Base-by-base conservation (phyloP, 306 rosid species). In the Begonia loranthoides region DNA sequence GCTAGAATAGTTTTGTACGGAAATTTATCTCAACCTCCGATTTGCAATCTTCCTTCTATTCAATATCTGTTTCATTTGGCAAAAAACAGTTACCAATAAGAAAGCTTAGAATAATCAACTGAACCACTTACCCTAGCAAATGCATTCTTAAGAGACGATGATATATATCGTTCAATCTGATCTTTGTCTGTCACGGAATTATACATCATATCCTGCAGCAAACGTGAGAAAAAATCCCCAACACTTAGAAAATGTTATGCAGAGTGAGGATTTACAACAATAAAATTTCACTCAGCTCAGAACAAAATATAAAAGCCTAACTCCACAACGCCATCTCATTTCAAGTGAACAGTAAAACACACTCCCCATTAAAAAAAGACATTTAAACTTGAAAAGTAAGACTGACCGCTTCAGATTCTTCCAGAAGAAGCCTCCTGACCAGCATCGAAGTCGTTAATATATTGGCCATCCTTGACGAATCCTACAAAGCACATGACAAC, bases 351-450 rank as follows among this genome's bases (percentile, higher is more conserved):
- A 28, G 9, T 3, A 28, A 28, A 28, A 28, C 36, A 28, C 36
- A 28, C 0, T 28, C 36, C 36, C 9, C 0, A 8, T 28, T 28
- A 28, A 28, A 5, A 28, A 28, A 28, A 28, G 7, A 28, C 36
- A 3, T 28, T 28, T 28, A 28, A 28, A 28, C 36, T 28, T 28
- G 36, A 28, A 28, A 34, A 49, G 16, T 34, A 33, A 12, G 39
- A 79, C 83, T 12, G 70, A 88, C 95, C 36, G 67, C 54, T 45
- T 73, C 95, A 13, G 88, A 93, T 68, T 90, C 99, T 73, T 90
- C 99, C 70, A 90, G 65, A 54, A 90, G 88, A 61, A 90, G 94
- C 70, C 99, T 82, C 78, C 94, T 76, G 58, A 94, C 60, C 74
- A 86, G 70, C 99, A 90, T 90, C 28, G 94, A 94, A 66, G 80